Percentiles rank a stretch among this genome's conserved stretches.
phyloP scores from a whole-genome alignment of 23 red algal genomes.

The Gracilaria domingensis region DNA sequence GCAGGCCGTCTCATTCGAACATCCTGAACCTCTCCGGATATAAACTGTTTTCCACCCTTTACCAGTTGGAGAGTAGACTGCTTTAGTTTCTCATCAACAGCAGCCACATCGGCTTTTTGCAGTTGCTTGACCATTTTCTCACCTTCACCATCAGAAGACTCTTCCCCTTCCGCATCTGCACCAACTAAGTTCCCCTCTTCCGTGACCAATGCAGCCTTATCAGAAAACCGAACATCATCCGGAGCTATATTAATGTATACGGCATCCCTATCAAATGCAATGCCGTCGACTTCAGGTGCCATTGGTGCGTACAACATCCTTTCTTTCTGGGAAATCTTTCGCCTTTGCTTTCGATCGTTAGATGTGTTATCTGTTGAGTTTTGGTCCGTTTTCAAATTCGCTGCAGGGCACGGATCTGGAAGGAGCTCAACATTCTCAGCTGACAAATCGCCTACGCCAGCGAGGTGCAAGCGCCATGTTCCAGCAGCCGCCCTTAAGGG shows the following conservation, averaged over 20 bases:
- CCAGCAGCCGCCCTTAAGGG: conserved; percentile 64
- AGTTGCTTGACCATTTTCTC: conserved; percentile 87
- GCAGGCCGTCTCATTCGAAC: conserved; percentile 23
- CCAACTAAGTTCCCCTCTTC: conserved; percentile 24
- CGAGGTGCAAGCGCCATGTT: conserved; percentile 83
- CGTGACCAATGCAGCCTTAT: conserved; percentile 36
- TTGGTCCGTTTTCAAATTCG: conserved; percentile 23
- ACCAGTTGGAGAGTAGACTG: conserved; percentile 58
- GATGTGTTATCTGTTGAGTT: neutral
- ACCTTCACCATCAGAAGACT: conserved; percentile 82
- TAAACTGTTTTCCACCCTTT: conserved; percentile 51
- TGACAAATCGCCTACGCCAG: conserved; percentile 87
- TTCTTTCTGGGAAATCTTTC: conserved; percentile 80
- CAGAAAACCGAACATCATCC: conserved; percentile 78
- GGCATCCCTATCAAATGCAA: conserved; percentile 94
- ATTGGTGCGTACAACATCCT: conserved; percentile 94
- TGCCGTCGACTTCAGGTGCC: conserved; percentile 91
- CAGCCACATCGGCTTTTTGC: conserved; percentile 58
- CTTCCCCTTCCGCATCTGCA: conserved; percentile 23
- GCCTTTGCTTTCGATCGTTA: conserved; percentile 50
- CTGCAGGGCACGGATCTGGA: conserved; percentile 88
- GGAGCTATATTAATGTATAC: conserved; percentile 89
- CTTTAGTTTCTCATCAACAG: conserved; percentile 70
- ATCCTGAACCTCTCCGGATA: conserved; percentile 46
- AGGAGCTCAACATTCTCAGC: conserved; percentile 71